Evolutionary conservation across 1,284 basidiomycete species (phyloP).

Genomic region (Tremellales sp.): DNA sequence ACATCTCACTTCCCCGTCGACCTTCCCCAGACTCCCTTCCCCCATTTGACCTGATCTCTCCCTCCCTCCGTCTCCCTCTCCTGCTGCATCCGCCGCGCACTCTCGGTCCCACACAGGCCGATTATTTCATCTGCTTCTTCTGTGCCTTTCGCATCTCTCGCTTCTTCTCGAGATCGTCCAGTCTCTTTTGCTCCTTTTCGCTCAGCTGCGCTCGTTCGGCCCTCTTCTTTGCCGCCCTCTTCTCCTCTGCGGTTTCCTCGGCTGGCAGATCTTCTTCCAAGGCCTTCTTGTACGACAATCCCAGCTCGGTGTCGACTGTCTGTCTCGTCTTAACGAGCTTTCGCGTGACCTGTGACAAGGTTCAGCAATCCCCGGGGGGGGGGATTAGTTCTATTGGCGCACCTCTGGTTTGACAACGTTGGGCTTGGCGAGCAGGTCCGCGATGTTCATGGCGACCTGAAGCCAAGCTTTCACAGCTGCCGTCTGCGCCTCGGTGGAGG

Average conservation of each 20-base stretch:
- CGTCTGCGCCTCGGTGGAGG: constrained; percentile 53
- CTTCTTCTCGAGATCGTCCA: constrained; percentile 43
- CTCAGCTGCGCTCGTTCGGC: constrained; percentile 69
- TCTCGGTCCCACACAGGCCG: not conserved
- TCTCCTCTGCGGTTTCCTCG: constrained; percentile 57
- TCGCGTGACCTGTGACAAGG: constrained; percentile 54
- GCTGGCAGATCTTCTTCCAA: constrained; percentile 59
- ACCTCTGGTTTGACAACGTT: constrained; percentile 65
- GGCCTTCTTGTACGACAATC: constrained; percentile 47
- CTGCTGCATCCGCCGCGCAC: not conserved
- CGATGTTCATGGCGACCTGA: constrained; percentile 64
- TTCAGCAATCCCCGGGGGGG: constrained; percentile 7
- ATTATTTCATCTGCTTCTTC: constrained; percentile 22
- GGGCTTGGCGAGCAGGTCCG: constrained; percentile 60
- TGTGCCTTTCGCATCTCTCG: constrained; percentile 40
- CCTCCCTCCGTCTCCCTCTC: not conserved
- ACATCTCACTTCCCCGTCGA: not conserved
- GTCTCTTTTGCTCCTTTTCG: constrained; percentile 79
- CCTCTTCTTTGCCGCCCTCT: constrained; percentile 66
- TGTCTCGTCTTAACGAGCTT: constrained; percentile 71
- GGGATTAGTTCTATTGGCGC: constrained; percentile 10
- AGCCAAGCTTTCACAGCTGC: constrained; percentile 60
- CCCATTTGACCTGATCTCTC: too few relatives aligned
- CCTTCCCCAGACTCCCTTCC: too few relatives aligned
- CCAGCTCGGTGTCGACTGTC: constrained; percentile 56